These are phyloP conservation scores for Plectosphaerella plurivora DNA, from an alignment of 2,329 filamentous ascomycete genomes.

Conservation along the genomic window DNA sequence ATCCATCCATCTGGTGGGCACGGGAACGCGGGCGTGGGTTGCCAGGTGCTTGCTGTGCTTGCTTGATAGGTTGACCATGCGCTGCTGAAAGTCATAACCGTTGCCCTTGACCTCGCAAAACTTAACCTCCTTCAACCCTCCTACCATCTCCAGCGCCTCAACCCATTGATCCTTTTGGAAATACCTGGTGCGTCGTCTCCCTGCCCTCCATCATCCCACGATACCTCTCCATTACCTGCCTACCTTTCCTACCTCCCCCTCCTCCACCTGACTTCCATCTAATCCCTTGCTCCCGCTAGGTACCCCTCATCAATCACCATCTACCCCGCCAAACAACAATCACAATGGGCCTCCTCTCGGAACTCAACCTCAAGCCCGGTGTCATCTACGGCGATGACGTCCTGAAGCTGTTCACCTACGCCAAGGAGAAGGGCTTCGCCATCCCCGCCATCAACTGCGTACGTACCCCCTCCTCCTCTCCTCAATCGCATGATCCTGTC, in stretches of 20 bases:
- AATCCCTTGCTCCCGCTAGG: background rate
- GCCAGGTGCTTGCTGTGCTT: too few species aligned
- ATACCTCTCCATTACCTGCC: background rate
- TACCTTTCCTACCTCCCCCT: background rate
- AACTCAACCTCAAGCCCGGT: conserved; percentile 47
- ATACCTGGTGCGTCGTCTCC: too few species aligned
- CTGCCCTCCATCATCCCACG: background rate
- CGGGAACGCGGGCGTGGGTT: too few species aligned
- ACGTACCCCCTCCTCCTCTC: conserved; percentile 3
- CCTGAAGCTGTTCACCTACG: conserved; percentile 76
- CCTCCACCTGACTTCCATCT: background rate
- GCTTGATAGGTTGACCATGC: too few species aligned
- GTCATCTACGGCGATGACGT: conserved; percentile 53
- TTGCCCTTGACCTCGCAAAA: too few species aligned
- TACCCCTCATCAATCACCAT: background rate
- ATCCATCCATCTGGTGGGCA: too few species aligned
- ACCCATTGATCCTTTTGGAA: too few species aligned
- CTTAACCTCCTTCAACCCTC: too few species aligned
- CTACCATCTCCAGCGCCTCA: too few species aligned
- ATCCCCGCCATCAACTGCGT: conserved; percentile 85
- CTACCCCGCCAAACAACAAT: conserved; percentile 2
- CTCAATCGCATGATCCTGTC: background rate
- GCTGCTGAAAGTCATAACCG: too few species aligned
- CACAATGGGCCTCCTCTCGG: conserved; percentile 26
- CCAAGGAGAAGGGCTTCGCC: conserved; percentile 81